Conservation (phyloP, 73 alveolate species). For the Tetrahymena thermophila region DNA sequence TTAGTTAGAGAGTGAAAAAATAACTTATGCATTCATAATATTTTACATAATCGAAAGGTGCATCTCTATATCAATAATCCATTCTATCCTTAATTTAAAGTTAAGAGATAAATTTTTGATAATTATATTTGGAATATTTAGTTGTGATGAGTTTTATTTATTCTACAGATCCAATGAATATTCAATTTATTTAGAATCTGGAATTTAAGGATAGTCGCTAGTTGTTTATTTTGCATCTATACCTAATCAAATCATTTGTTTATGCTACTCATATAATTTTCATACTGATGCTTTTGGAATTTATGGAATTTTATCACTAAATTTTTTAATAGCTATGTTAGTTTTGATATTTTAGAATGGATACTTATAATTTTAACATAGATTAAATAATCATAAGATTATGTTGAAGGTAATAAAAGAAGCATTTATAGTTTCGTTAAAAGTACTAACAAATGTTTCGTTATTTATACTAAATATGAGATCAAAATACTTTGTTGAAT, state of each 20-base stretch:
- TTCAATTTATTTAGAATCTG: neutral
- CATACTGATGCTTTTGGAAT: neutral
- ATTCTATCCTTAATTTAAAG: neutral
- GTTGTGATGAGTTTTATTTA: neutral
- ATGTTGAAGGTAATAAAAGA: neutral
- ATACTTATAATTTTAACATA: no score
- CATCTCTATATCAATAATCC: neutral
- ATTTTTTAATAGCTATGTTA: neutral
- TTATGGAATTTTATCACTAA: neutral
- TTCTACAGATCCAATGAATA: neutral
- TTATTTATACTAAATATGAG: neutral
- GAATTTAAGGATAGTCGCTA: neutral
- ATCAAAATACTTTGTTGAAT: neutral
- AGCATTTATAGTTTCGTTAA: neutral
- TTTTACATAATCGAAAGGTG: neutral
- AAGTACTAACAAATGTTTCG: neutral
- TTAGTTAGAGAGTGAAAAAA: neutral
- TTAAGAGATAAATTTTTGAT: neutral
- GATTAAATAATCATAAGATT: no score
- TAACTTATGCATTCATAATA: neutral
- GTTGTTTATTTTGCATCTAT: neutral
- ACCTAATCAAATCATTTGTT: neutral
- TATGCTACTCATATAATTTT: neutral
- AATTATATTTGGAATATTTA: neutral
- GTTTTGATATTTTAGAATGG: neutral